These are phyloP conservation scores for Apiospora rasikravindrae DNA, from an alignment of 2,329 filamentous ascomycete species.

Conservation along the genomic window DNA sequence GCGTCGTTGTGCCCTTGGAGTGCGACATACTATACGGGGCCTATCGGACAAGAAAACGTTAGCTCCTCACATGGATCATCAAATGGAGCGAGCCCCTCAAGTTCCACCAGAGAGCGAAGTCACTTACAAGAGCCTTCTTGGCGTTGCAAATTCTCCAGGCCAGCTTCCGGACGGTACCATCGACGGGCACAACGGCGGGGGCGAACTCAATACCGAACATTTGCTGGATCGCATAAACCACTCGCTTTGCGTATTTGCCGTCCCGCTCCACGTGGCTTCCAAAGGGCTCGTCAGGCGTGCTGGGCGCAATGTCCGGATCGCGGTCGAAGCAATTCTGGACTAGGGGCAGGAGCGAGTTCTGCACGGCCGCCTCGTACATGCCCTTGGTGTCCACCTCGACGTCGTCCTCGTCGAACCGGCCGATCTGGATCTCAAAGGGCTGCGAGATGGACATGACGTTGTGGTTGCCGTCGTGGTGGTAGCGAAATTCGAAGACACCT, in stretches of 20 bases:
- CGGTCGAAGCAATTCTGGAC: conserved; percentile 92
- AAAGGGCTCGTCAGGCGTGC: conserved; percentile 79
- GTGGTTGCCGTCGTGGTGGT: conserved; percentile 92
- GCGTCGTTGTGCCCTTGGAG: conserved; percentile 67
- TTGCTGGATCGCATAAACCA: conserved; percentile 92
- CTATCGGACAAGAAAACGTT: conserved; percentile 42
- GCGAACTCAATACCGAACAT: conserved; percentile 99
- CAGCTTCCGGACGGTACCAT: conserved; percentile 87
- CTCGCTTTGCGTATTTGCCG: conserved; percentile 84
- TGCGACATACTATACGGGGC: conserved; percentile 75
- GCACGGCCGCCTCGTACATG: conserved; percentile 71
- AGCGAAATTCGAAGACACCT: conserved; percentile 95
- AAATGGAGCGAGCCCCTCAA: neutral
- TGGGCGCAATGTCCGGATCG: conserved; percentile 88
- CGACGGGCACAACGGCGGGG: conserved; percentile 87
- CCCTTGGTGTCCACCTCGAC: conserved; percentile 64
- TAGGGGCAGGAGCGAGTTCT: conserved; percentile 78
- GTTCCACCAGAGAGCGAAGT: neutral
- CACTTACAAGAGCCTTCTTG: conserved; percentile 86
- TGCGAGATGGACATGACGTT: conserved; percentile 93
- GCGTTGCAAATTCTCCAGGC: conserved; percentile 96
- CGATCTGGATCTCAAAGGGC: conserved; percentile 89
- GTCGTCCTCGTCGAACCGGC: conserved; percentile 79
- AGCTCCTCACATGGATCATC: conserved; percentile 23
- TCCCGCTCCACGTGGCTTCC: conserved; percentile 85